Evolutionary conservation across 768 basidiomycete species (phyloP).

Genomic region (Tubosaeta sp.): DNA sequence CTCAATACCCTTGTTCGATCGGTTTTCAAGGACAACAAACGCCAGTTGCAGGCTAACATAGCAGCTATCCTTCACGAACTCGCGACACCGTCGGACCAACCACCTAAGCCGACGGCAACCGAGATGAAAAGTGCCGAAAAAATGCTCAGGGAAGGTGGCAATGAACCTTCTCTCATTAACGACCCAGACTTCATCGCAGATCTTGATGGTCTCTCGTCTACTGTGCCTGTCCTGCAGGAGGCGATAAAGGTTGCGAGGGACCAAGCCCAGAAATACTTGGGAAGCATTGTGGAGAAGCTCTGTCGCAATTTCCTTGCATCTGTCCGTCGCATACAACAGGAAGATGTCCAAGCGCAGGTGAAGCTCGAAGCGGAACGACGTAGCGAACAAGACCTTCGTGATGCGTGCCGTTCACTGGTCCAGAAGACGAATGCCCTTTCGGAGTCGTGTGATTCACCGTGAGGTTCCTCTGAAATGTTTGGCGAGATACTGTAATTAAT

Average conservation of each 20-base stretch:
- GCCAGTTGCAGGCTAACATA: constrained; percentile 8
- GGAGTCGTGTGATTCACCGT: constrained; percentile 15
- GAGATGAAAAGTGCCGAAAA: constrained; percentile 13
- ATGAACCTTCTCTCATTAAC: constrained; percentile 15
- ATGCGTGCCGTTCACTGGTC: constrained; percentile 9
- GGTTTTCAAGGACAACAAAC: constrained; percentile 11
- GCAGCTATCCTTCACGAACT: constrained; percentile 16
- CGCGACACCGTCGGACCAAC: background rate
- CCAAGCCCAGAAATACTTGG: constrained; percentile 19
- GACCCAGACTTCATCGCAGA: constrained; percentile 23
- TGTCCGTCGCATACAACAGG: constrained; percentile 14
- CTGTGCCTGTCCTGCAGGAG: constrained; percentile 17
- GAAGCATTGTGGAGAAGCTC: constrained; percentile 14
- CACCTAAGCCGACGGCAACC: constrained; percentile 7
- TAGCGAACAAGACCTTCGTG: constrained; percentile 15
- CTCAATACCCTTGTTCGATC: constrained; percentile 10
- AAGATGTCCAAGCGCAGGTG: constrained; percentile 14
- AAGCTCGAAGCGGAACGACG: constrained; percentile 10
- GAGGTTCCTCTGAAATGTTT: background rate
- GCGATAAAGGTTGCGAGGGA: constrained; percentile 8
- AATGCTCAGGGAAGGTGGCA: constrained; percentile 21
- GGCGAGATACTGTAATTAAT: background rate
- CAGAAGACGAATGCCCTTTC: constrained; percentile 19
- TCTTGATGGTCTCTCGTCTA: constrained; percentile 11
- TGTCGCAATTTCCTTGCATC: constrained; percentile 9